These are phyloP conservation scores for Spatholobus suberectus DNA, from an alignment of 306 rosid species.

Conservation along the genomic window DNA sequence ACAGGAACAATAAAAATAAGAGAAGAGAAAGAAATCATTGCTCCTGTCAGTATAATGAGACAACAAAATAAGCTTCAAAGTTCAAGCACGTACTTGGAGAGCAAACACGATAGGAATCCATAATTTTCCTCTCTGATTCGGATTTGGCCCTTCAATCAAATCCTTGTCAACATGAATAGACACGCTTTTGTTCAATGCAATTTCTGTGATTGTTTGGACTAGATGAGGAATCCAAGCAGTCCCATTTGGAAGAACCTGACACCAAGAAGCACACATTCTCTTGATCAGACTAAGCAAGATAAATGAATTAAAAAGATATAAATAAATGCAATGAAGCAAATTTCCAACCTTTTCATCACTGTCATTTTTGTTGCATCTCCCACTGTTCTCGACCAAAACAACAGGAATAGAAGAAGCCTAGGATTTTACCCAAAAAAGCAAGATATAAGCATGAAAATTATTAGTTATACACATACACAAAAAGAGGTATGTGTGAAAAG, in stretches of 20 bases:
- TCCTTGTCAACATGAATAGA: conserved; percentile 77
- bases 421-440: background rate
- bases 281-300: conserved; percentile 22
- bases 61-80: conserved; percentile 5
- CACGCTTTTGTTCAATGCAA: conserved; percentile 64
- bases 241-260: conserved; percentile 91
- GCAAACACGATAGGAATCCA: conserved; percentile 78
- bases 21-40: background rate
- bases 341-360: conserved; percentile 81
- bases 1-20: background rate
- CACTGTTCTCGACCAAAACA: conserved; percentile 96
- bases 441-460: conserved; percentile 20
- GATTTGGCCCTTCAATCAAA: conserved; percentile 94
- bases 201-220: conserved; percentile 76
- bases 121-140: conserved; percentile 77
- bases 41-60: conserved; percentile 8
- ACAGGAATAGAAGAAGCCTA: conserved; percentile 75
- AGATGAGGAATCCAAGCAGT: conserved; percentile 85
- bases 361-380: conserved; percentile 87
- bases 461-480: background rate
- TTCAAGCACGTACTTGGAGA: conserved; percentile 63
- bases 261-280: conserved; percentile 36
- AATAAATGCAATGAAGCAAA: conserved; percentile 27
- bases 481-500: background rate
- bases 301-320: conserved; percentile 14